A percentile compares a stretch with the other conserved stretches of the same genome.
phyloP scores from a whole-genome alignment of 2,329 filamentous ascomycete genomes.

The Fusarium floridanum region DNA sequence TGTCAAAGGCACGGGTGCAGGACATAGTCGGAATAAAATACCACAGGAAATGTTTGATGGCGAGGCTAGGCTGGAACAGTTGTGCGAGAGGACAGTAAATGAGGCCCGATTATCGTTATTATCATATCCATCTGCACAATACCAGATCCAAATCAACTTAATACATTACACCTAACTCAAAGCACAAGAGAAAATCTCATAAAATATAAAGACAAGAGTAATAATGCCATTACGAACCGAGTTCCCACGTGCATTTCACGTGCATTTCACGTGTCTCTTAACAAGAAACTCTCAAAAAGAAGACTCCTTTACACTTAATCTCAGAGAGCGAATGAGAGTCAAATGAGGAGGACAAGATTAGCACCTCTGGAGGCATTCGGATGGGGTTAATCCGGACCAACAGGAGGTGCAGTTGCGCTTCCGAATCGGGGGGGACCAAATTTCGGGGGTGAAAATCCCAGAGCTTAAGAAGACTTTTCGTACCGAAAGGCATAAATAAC shows the following conservation, averaged over 20 bases:
- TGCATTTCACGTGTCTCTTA: background rate
- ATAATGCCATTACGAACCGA: too few species aligned
- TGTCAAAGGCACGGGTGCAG: background rate
- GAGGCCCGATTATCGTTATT: background rate
- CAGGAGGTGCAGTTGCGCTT: background rate
- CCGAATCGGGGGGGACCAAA: too few species aligned
- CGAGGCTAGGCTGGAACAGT: background rate
- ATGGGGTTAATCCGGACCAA: constrained; percentile 1
- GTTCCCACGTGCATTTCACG: too few species aligned
- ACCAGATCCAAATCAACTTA: too few species aligned
- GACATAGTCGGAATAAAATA: constrained; percentile 10
- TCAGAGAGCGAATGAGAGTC: background rate
- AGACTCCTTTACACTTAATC: too few species aligned
- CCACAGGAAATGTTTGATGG: constrained; percentile 1
- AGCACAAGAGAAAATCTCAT: too few species aligned
- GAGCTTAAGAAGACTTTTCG: too few species aligned
- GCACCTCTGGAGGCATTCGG: background rate
- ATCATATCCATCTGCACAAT: too few species aligned
- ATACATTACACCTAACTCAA: too few species aligned
- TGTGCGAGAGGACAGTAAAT: background rate
- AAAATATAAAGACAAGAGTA: too few species aligned
- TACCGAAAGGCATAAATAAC: too few species aligned
- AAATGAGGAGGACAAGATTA: background rate
- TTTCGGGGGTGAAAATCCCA: too few species aligned
- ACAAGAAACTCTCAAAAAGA: constrained; percentile 26